Evolutionary conservation across 352 stramenopile genomes (phyloP).

Genomic region (Pythium volutum): DNA sequence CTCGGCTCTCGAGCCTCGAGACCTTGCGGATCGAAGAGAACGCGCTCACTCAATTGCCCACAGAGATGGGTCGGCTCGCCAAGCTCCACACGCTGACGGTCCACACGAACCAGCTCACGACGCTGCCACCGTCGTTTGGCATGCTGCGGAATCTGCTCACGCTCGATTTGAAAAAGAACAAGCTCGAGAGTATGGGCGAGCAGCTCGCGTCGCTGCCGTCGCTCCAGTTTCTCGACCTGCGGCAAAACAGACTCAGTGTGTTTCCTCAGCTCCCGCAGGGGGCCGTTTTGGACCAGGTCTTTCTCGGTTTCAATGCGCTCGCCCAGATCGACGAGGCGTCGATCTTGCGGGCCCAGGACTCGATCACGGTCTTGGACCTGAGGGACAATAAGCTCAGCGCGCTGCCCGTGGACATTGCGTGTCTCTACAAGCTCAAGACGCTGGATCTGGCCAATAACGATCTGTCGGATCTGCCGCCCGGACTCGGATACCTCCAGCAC

Average conservation of each 20-base stretch:
- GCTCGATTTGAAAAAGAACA: constrained; percentile 80
- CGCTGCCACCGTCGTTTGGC: constrained; percentile 44
- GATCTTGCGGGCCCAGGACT: constrained; percentile 57
- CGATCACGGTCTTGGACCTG: constrained; percentile 72
- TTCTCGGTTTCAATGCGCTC: constrained; percentile 76
- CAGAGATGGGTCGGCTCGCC: constrained; percentile 46
- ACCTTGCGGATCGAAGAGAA: constrained; percentile 67
- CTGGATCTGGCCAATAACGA: constrained; percentile 84
- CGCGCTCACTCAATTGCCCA: constrained; percentile 38
- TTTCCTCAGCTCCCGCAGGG: constrained; percentile 64
- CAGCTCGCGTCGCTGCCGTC: constrained; percentile 36
- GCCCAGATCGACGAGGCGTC: constrained; percentile 51
- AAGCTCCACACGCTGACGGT: constrained; percentile 60
- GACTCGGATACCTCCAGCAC: constrained; percentile 74
- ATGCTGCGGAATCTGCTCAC: constrained; percentile 52
- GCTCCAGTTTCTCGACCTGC: constrained; percentile 72
- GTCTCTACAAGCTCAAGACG: constrained; percentile 68
- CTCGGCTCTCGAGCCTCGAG: constrained; percentile 47
- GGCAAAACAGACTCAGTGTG: constrained; percentile 58
- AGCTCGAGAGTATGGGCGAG: constrained; percentile 41
- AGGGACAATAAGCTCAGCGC: constrained; percentile 74
- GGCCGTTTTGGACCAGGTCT: constrained; percentile 67
- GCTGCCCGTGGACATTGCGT: constrained; percentile 53
- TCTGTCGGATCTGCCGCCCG: constrained; percentile 65
- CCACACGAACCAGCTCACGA: constrained; percentile 57